Evolutionary conservation across 345 rosid genomes (phyloP), one percentile per base, ranked within the genome.

Genomic region (Alliaria petiolata): DNA sequence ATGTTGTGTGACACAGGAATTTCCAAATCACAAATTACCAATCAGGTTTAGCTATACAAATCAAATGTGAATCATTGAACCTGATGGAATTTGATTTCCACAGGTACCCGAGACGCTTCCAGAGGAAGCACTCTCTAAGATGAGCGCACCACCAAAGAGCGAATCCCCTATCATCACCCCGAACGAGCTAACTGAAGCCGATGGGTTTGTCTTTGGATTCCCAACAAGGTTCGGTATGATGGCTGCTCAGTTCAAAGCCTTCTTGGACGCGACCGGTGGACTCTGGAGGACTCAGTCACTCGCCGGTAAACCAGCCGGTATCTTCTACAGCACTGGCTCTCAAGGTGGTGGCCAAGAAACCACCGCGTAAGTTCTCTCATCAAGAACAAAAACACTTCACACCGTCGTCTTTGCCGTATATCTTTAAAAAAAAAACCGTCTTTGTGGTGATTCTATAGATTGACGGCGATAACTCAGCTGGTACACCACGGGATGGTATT

Each of bases 261-360:
- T 93, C 78, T 39, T 93, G 68, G 98, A 93, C 70, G 87, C 97
- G 58, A 93, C 98, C 12, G 97, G 98, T 65, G 96, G 92, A 30
- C 81, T 89, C 57, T 91, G 98, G 98, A 87, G 96, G 71, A 81
- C 98, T 57, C 98, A 89, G 40, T 83, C 84, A 59, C 98, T 93
- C 15, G 98, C 98, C 0, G 98, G 98, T 59, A 93, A 89, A 70
- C 96, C 98, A 60, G 98, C 98, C 28, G 98, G 98, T 43, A 79
- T 93, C 74, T 93, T 93, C 82, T 91, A 79, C 79, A 91, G 98
- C 86, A 93, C 98, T 26, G 98, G 97, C 35, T 91, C 98, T 71
- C 97, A 93, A 80, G 98, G 98, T 10, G 98, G 98, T 20, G 98
- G 98, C 39, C 98, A 93, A 71, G 98, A 93, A 80, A 93, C 97